phyloP scores from a whole-genome alignment of 768 basidiomycete genomes.

The Mycena pura region DNA sequence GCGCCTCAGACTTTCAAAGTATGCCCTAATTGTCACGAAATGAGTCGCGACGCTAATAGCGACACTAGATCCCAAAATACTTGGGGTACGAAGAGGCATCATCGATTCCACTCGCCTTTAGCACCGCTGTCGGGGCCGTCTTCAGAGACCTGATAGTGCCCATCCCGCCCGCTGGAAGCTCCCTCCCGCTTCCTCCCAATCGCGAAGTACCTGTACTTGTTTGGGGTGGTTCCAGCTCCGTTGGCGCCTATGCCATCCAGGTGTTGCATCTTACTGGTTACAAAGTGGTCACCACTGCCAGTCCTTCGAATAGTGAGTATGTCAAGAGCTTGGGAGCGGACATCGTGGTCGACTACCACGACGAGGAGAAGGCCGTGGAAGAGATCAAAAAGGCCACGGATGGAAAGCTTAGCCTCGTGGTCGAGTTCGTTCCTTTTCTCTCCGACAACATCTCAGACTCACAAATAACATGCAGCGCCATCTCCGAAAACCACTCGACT shows the following conservation, averaged over 20 bases:
- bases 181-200: conserved; percentile 14
- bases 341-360: conserved; percentile 14
- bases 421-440: conserved; percentile 15
- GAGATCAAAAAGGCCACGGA: conserved; percentile 17
- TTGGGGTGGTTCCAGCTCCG: conserved; percentile 15
- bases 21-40: conserved; percentile 12
- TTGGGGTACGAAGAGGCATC: conserved; percentile 12
- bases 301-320: conserved; percentile 17
- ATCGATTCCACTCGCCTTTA: conserved; percentile 16
- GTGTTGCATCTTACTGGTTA: conserved; percentile 12
- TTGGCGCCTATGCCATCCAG: conserved; percentile 13
- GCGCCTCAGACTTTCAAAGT: conserved; percentile 18
- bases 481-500: conserved; percentile 16
- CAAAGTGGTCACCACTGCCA: conserved; percentile 16
- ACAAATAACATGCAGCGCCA: conserved; percentile 8
- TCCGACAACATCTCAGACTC: conserved; percentile 10
- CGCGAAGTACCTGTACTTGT: conserved; percentile 14
- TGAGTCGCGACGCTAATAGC: conserved; percentile 10
- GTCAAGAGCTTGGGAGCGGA: conserved; percentile 14
- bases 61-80: conserved; percentile 11
- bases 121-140: conserved; percentile 14
- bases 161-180: conserved; percentile 12
- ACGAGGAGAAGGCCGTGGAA: conserved; percentile 15
- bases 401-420: conserved; percentile 16
- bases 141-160: conserved; percentile 11